Conservation (phyloP, 2,329 filamentous ascomycete genomes). For the Fusarium stilboides region DNA sequence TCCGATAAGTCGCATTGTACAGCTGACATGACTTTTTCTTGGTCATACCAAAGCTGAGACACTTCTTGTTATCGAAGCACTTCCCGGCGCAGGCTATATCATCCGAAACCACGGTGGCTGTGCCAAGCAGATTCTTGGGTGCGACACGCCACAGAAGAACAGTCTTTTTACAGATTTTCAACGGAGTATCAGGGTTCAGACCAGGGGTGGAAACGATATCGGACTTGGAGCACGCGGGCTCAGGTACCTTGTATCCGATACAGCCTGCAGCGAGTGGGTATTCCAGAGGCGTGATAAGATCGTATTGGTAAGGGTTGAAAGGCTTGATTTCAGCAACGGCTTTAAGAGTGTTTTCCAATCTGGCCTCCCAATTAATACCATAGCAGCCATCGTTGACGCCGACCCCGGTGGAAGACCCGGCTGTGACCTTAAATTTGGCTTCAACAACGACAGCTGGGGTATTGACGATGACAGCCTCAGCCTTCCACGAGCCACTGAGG, state of each 20-base stretch:
- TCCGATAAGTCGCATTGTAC: too few species aligned
- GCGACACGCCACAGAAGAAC: too few species aligned
- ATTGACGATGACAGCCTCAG: slow-evolving; percentile 7
- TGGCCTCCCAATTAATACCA: slow-evolving; percentile 9
- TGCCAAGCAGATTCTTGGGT: too few species aligned
- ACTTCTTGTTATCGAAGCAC: too few species aligned
- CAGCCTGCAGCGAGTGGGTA: slow-evolving; percentile 4
- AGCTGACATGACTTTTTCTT: too few species aligned
- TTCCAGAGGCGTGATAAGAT: slow-evolving; percentile 2
- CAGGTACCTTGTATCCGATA: slow-evolving; percentile 1
- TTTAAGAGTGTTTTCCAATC: slow-evolving; percentile 15
- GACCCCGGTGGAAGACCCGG: not conserved
- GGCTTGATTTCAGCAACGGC: not conserved
- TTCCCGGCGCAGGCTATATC: too few species aligned
- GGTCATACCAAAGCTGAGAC: too few species aligned
- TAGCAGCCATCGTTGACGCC: slow-evolving; percentile 15
- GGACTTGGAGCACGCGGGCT: not conserved
- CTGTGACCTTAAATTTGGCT: not conserved
- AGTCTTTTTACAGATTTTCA: too few species aligned
- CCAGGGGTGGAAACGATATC: too few species aligned
- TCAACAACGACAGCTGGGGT: slow-evolving; percentile 5
- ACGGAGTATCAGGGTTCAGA: too few species aligned
- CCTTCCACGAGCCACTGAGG: not conserved
- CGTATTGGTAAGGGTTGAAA: not conserved
- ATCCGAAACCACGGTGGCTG: too few species aligned